Base-by-base conservation (phyloP, 306 rosid genomes). In the Mimosa pudica region DNA sequence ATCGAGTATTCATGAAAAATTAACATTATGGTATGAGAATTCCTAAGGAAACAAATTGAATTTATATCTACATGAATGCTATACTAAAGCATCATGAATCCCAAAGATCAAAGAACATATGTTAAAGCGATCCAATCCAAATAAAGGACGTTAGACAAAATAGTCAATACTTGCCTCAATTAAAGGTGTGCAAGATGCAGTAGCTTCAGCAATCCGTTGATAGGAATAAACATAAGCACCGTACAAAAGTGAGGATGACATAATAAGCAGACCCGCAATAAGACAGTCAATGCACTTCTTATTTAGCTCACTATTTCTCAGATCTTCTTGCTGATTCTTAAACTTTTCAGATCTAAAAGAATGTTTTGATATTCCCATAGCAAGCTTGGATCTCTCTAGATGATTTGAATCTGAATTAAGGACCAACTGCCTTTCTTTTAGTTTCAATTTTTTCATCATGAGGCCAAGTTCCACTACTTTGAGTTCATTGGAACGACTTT, bases 211-310 rank as follows among this genome's bases (percentile, higher is more conserved):
- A 75, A 95, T 85, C 77, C 87, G 88, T 57, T 84, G 84, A 57
- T 84, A 89, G n/a, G 93, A 91, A 81, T 78, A 88, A 49, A 91
- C 87, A 82, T 91, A 95, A 41, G 92, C 82, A 49, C 92, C 93
- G 58, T 95, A 95, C 7, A 76, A 16, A 73, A 93, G 88, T 80
- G 90, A 85, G 58, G 61, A 64, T 18, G 88, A 85, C 98, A 93
- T 95, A 81, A 95, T 64, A 73, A 95, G 41, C 78, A 93, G 81
- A 88, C 99, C 94, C 17, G 93, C 83, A 76, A 93, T 94, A 65
- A 95, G 97, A 73, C 94, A 91, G 85, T 95, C 98, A 4, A 87
- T 78, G 82, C 96, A 91, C 86, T 75, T 92, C 81, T 62, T 89
- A 48, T 79, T 88, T 55, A 95, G 96, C 74, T 95, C 98, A 36